Evolutionary conservation across 352 stramenopile genomes (phyloP).

Genomic region (Pythium volutum): DNA sequence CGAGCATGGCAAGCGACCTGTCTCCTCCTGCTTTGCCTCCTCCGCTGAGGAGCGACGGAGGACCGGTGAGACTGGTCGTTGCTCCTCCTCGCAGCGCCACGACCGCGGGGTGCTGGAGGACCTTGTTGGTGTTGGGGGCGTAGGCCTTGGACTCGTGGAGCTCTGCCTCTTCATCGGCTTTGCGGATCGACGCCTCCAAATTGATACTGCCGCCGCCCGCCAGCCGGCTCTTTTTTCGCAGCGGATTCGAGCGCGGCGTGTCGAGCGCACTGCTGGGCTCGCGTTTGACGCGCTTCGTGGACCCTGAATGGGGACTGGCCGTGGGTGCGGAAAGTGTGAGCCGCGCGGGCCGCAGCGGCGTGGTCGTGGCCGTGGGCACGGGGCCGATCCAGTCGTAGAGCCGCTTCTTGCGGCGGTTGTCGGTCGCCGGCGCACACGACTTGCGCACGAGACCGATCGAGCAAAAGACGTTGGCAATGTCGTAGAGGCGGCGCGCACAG

Average conservation of each 20-base stretch:
- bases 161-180: conserved; percentile 14
- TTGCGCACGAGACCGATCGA: conserved; percentile 35
- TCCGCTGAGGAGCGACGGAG: neutral
- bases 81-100: conserved; percentile 7
- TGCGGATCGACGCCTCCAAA: conserved; percentile 25
- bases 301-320: conserved; percentile 20
- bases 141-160: neutral
- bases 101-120: conserved; percentile 20
- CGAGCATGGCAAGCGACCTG: conserved; percentile 15
- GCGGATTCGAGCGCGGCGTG: conserved; percentile 5
- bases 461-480: conserved; percentile 43
- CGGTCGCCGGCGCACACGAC: conserved; percentile 22
- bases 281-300: conserved; percentile 24
- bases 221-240: conserved; percentile 23
- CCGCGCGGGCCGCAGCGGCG: conserved; percentile 20
- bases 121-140: neutral
- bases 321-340: conserved; percentile 8
- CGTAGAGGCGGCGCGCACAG: conserved; percentile 33
- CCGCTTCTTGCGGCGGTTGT: conserved; percentile 31
- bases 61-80: neutral
- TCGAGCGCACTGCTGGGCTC: conserved; percentile 8
- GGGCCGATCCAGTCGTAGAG: conserved; percentile 33
- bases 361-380: conserved; percentile 24
- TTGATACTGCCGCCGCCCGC: neutral
- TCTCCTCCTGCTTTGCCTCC: neutral